These are phyloP conservation scores for Clavariopsis aquatica DNA, from an alignment of 495 filamentous ascomycete genomes.

Conservation along the genomic window DNA sequence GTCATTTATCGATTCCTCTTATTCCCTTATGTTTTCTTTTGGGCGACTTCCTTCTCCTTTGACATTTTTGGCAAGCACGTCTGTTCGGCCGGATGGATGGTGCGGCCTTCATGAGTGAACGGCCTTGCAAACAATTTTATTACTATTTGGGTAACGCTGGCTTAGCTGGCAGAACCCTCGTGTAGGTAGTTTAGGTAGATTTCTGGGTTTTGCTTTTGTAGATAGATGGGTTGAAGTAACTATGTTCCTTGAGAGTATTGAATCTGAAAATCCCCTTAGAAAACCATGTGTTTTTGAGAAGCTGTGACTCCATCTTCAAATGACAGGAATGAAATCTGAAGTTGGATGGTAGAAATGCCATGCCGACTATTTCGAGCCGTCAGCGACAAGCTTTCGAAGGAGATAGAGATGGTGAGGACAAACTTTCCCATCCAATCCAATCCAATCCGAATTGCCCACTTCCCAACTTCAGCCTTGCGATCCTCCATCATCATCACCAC, in stretches of 20 bases:
- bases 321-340: too few relatives aligned
- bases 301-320: too few relatives aligned
- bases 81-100: conserved; percentile 6
- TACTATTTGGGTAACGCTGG: not conserved
- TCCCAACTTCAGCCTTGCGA: too few relatives aligned
- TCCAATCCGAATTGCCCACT: too few relatives aligned
- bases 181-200: conserved; percentile 4
- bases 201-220: not conserved
- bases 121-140: not conserved
- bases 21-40: not conserved
- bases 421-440: too few relatives aligned
- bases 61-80: conserved; percentile 4
- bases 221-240: not conserved
- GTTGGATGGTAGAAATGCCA: too few relatives aligned
- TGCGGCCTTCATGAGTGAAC: conserved; percentile 16
- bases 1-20: not conserved
- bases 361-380: too few relatives aligned
- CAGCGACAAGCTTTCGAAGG: too few relatives aligned
- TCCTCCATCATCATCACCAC: not conserved
- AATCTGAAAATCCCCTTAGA: not conserved
- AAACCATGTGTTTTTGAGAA: not conserved
- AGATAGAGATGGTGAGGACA: too few relatives aligned
- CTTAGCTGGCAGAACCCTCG: not conserved
- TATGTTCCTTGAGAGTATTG: not conserved
- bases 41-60: not conserved